Percentiles rank a stretch among this genome's conserved stretches.
These are phyloP conservation scores for Leishmania tropica DNA, from an alignment of 208 protist genomes.

Conservation along the genomic window DNA sequence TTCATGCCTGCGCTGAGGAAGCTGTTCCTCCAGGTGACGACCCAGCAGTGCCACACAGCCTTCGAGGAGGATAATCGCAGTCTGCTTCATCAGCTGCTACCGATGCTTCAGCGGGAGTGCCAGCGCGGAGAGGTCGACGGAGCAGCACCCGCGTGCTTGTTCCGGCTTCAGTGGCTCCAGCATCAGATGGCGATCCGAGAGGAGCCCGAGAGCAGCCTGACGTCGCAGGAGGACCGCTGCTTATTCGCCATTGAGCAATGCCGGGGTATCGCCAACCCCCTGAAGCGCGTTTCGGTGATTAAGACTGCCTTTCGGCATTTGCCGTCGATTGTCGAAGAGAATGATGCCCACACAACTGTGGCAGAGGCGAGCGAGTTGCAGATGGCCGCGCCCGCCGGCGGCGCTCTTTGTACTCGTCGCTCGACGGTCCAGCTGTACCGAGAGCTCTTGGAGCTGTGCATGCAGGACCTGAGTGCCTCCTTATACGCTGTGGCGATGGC, in stretches of 20 bases:
- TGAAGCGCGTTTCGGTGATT: constrained; percentile 26
- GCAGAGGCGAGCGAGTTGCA: neutral
- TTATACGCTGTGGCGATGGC: constrained; percentile 61
- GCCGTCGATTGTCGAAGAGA: constrained; percentile 19
- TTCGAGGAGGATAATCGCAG: constrained; percentile 77
- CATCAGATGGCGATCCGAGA: constrained; percentile 26
- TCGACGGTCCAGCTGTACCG: constrained; percentile 69
- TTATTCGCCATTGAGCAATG: constrained; percentile 34
- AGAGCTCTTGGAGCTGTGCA: constrained; percentile 64
- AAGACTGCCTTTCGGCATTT: constrained; percentile 36
- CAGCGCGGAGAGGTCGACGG: neutral
- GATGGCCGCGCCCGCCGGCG: neutral
- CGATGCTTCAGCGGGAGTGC: constrained; percentile 21
- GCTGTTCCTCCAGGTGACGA: constrained; percentile 52
- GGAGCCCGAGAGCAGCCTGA: constrained; percentile 28
- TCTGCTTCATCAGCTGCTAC: constrained; percentile 26
- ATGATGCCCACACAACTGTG: neutral
- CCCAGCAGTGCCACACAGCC: constrained; percentile 65
- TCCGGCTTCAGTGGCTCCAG: constrained; percentile 33
- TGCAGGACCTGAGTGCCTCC: constrained; percentile 45
- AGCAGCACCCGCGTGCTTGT: constrained; percentile 2
- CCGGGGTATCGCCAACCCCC: constrained; percentile 22
- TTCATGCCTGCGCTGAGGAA: constrained; percentile 13
- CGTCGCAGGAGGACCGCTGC: constrained; percentile 21
- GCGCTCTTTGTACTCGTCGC: constrained; percentile 5